Evolutionary conservation across 768 basidiomycete species (phyloP), one percentile per base, ranked within the genome.

Genomic region (Aureoboletus auriporus): DNA sequence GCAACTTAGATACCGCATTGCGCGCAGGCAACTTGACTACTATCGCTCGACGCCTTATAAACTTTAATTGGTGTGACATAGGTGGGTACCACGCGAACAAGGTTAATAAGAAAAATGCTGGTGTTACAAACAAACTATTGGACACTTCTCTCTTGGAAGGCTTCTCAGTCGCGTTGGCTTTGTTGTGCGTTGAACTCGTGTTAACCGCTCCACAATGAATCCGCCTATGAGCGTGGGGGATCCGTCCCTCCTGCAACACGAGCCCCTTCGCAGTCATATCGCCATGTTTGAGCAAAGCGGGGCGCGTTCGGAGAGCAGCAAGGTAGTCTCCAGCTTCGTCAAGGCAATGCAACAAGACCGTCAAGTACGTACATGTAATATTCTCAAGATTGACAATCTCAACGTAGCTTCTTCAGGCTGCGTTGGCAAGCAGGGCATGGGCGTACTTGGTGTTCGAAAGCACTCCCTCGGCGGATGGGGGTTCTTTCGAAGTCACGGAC

Each of bases 181-280:
- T 36, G 35, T n/a, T 36, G 35, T 36, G 35, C 35, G 14, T 16
- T 36, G 35, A 16, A n/a, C 14, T n/a, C 35, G n/a, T n/a, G 8
- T n/a, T n/a, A 36, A 16, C 35, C 16, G 35, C 35, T n/a, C 16
- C 16, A 36, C n/a, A 14, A 47, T 47, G 46, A 52, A 64, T 45
- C 44, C 47, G 27, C 64, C 56, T 2, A 1, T 13, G n/a, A 8
- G 9, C 7, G 26, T 49, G 30, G n/a, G 59, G 8, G 66, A 65
- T 17, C 28, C 34, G 6, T 63, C 56, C 26, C 55, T 66, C 49
- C 17, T 56, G 20, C 1, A 51, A 4, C 46, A 66, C 10, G 63
- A 61, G 38, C 64, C 55, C 26, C 51, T 68, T 28, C 7, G 40
- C 29, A 37, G 1, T 23, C 8, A 36, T 39, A 28, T 59, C 39